A percentile compares a stretch with the other conserved stretches of the same genome.
These are phyloP conservation scores for Cystofilobasidium ferigula DNA, from an alignment of 768 basidiomycete species.

Conservation along the genomic window DNA sequence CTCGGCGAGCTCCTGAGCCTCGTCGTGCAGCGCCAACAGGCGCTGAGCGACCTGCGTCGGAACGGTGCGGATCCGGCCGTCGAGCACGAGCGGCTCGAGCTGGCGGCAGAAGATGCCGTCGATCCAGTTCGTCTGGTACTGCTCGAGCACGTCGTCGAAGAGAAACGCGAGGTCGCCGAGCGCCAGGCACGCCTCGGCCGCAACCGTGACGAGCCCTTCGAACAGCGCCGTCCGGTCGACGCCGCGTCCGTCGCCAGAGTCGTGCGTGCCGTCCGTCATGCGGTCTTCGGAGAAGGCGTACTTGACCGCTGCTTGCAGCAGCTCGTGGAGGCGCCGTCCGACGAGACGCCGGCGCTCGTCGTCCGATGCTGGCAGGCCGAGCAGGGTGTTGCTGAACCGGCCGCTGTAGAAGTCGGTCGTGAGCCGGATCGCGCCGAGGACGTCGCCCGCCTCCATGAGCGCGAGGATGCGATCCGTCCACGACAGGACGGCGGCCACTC, in stretches of 20 bases:
- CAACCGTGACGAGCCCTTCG: constrained; percentile 61
- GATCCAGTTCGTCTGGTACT: constrained; percentile 75
- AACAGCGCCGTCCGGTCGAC: constrained; percentile 86
- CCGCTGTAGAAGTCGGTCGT: constrained; percentile 69
- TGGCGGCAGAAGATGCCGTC: constrained; percentile 68
- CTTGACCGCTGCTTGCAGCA: constrained; percentile 74
- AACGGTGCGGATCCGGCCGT: constrained; percentile 57
- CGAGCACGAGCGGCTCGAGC: constrained; percentile 70
- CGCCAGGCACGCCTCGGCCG: constrained; percentile 65
- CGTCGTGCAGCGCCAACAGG: constrained; percentile 66
- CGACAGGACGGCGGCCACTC: constrained; percentile 73
- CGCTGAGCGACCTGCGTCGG: constrained; percentile 82
- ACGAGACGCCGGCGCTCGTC: constrained; percentile 53
- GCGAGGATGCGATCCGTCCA: constrained; percentile 90
- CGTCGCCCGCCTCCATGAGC: constrained; percentile 73
- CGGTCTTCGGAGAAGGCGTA: constrained; percentile 94
- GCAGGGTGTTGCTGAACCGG: constrained; percentile 70
- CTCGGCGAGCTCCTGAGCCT: constrained; percentile 55
- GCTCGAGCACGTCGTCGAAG: constrained; percentile 86
- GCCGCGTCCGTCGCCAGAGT: constrained; percentile 57
- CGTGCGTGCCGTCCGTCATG: constrained; percentile 77
- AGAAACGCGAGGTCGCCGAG: constrained; percentile 73
- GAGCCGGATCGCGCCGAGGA: constrained; percentile 78
- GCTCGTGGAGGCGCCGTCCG: constrained; percentile 61
- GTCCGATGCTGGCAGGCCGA: constrained; percentile 59